phyloP scores from a whole-genome alignment of 805 yeast genomes.

The Metschnikowia sp. region DNA sequence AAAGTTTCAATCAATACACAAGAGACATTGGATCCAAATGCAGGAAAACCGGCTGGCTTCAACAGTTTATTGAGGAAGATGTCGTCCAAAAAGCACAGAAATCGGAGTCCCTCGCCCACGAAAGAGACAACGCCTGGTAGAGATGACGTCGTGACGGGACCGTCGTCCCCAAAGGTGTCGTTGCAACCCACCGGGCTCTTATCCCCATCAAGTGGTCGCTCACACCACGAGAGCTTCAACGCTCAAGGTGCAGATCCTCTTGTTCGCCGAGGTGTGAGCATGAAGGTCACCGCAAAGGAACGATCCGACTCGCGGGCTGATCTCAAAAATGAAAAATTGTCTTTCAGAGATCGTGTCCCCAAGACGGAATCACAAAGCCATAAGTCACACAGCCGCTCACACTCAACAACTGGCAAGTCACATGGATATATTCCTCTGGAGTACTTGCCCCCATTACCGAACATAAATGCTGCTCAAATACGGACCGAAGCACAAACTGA shows the following conservation, averaged over 20 bases:
- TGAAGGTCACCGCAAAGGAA: conserved; percentile 59
- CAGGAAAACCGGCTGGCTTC: conserved; percentile 25
- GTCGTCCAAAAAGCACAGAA: conserved; percentile 31
- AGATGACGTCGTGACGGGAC: not conserved
- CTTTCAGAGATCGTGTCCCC: not conserved
- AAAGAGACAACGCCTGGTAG: conserved; percentile 3
- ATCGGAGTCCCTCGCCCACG: conserved; percentile 13
- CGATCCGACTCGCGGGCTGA: conserved; percentile 26
- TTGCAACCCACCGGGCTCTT: not conserved
- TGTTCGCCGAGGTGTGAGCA: conserved; percentile 59
- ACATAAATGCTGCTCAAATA: conserved; percentile 30
- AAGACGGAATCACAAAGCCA: conserved; percentile 19
- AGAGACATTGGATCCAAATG: conserved; percentile 35
- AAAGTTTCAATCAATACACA: conserved; percentile 16
- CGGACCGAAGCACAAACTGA: conserved; percentile 13
- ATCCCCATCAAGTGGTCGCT: conserved; percentile 10
- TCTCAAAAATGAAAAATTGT: not conserved
- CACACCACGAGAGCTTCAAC: not conserved
- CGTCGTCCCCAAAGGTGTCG: not conserved
- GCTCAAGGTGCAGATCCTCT: conserved; percentile 28
- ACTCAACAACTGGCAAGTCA: conserved; percentile 25
- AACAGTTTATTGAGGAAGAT: conserved; percentile 36
- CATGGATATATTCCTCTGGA: conserved; percentile 43
- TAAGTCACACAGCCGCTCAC: conserved; percentile 29
- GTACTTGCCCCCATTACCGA: conserved; percentile 44